Evolutionary conservation across 2,329 filamentous ascomycete species (phyloP), one percentile per base, ranked within the genome.

Genomic region (Calonectria multiphialidica): DNA sequence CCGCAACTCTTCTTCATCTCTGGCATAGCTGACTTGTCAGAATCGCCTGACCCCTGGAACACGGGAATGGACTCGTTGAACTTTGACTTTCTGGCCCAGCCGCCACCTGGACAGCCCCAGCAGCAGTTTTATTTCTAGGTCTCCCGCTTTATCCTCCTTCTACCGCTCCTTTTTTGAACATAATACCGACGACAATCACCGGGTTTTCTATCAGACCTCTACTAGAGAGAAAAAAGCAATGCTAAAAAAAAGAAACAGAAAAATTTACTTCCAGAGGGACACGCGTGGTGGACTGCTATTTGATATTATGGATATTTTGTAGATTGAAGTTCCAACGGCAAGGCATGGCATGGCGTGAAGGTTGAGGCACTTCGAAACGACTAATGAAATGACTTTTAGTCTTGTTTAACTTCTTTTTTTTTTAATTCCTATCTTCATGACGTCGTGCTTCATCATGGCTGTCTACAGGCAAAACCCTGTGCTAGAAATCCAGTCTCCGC

Each of bases 11-110:
- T 44, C 21, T 42, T 49, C 53, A 53, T 55, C 18, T 30, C 55
- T 35, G 33, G 28, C n/a, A 13, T 61, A 16, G 55, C 77, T 79
- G 71, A 78, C 55, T 57, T 68, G 61, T n/a, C 72, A 91, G 90
- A 91, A 85, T 90, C 88, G 2, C 89, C 89, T 5, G 89, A 91
- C 77, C 88, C 90, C 0, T 91, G 89, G 85, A 90, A 90, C 73
- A 85, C 86, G 8, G 88, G 86, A 53, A 81, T 89, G 68, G 90
- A 91, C 77, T 82, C 86, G 40, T 87, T 91, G 85, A 91, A 87
- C 78, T 91, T 91, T 81, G 90, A 91, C 77, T 91, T 92, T 74
- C 80, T 90, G 69, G 88, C 90, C 0, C 90, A 91, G 75, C 88
- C 89, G 10, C 89, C 89, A 6, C 89, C 90, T 0, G 90, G 90